Base-by-base conservation (phyloP, 75 land plant species). In the Pinus tabuliformis region DNA sequence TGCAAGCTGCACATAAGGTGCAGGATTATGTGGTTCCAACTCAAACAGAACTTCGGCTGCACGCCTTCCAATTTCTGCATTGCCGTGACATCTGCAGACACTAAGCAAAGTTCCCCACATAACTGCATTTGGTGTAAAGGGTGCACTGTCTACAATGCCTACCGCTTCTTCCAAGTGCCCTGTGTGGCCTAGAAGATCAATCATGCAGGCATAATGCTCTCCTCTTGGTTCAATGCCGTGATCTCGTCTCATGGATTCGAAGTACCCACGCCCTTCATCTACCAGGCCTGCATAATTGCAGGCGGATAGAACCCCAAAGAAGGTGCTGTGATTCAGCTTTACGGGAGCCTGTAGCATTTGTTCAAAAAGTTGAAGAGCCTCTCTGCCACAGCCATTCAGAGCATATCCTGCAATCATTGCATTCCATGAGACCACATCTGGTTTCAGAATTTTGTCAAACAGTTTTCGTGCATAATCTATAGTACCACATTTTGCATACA, bases 261-360 rank as follows among this genome's bases (percentile, higher is more conserved):
- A 88, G 75, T 77, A 76, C 22, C 20, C 13, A 13, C 73, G 75
- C 13, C 79, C 84, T 57, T 77, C 78, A 45, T 82, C 80, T 20
- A 82, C 83, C 6, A 85, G 82, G 12, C 90, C 90, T 13, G 82
- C 84, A 85, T 88, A 87, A 54, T 81, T 82, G 57, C 90, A 88
- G 58, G 86, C 87, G 82, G 81, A 83, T 58, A 83, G 63, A 8
- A 86, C 78, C 30, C 83, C 89, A 36, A 81, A 39, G 64, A 86
- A 86, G 65, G 89, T 83, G 45, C 83, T 49, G 22, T 33, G 78
- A 73, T 86, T 86, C n/a, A 83, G 85, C 59, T 78, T 78, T 12
- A 77, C 12, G 24, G 86, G 83, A 56, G 39, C 66, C n/a, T 30
- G 33, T 57, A 84, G 77, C 86, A 87, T 87, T 33, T 81, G 0